Percentiles rank a stretch among this genome's conserved stretches.
These are phyloP conservation scores for Platanthera guangdongensis DNA, from an alignment of 106 monocot genomes.

Conservation along the genomic window DNA sequence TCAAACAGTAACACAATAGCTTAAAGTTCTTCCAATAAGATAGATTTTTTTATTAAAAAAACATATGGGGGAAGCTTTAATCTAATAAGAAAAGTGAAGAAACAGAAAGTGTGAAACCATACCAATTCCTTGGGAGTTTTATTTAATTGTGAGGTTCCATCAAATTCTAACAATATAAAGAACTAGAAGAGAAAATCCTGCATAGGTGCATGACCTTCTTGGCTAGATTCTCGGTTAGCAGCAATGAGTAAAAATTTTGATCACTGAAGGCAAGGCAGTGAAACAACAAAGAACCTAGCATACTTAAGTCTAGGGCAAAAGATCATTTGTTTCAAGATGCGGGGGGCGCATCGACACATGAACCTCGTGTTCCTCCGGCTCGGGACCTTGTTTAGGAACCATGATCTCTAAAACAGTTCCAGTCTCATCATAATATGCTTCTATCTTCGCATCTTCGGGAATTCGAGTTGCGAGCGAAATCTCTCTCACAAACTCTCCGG, in stretches of 20 bases:
- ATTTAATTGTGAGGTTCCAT: too few relatives aligned
- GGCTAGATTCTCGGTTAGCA: not conserved
- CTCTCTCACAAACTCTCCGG: conserved; percentile 56
- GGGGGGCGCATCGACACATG: conserved; percentile 52
- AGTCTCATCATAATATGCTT: conserved; percentile 60
- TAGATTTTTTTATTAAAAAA: too few relatives aligned
- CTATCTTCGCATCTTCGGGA: conserved; percentile 60
- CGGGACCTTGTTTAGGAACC: conserved; percentile 51
- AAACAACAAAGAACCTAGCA: not conserved
- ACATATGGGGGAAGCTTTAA: too few relatives aligned
- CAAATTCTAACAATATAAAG: too few relatives aligned
- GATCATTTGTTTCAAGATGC: conserved; percentile 41
- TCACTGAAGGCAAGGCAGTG: not conserved
- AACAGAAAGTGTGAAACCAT: too few relatives aligned
- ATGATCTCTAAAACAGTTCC: conserved; percentile 63
- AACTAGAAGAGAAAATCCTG: too few relatives aligned
- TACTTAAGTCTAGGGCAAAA: conserved; percentile 31
- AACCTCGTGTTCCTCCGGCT: conserved; percentile 65
- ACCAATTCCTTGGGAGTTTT: too few relatives aligned
- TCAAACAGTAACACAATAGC: not conserved
- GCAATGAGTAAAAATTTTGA: not conserved
- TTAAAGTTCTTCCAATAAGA: too few relatives aligned
- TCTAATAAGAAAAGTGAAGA: too few relatives aligned
- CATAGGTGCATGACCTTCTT: not conserved
- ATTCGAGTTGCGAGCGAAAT: conserved; percentile 52